Evolutionary conservation across 441 rosid genomes (phyloP).

Genomic region (Populus hybrid): DNA sequence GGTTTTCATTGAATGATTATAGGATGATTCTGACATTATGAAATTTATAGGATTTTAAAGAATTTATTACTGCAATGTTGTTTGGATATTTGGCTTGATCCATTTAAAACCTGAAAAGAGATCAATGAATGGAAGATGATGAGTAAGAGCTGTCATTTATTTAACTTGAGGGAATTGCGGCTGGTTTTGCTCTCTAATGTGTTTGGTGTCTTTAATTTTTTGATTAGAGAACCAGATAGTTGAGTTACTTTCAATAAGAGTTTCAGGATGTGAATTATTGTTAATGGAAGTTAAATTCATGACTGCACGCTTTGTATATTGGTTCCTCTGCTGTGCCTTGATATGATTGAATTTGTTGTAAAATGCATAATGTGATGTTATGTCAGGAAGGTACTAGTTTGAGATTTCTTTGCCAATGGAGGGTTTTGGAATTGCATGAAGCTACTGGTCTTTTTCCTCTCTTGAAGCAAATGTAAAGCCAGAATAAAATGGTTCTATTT

Average conservation of each 20-base stretch:
- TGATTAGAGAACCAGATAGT: not conserved
- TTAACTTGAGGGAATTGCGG: not conserved
- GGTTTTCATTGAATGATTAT: not conserved
- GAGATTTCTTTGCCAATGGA: slow-evolving; percentile 13
- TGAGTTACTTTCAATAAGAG: not conserved
- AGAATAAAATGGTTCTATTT: not conserved
- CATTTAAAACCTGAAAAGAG: not conserved
- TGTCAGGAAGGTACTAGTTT: not conserved
- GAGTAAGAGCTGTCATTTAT: slow-evolving; percentile 6
- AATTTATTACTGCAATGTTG: slow-evolving; percentile 1
- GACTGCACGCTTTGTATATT: not conserved
- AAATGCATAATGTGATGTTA: not conserved
- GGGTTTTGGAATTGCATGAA: not conserved
- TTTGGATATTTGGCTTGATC: slow-evolving; percentile 8
- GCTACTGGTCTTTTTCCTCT: not conserved
- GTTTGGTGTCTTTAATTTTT: not conserved
- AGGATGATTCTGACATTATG: not conserved
- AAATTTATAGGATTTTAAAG: not conserved
- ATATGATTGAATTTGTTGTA: slow-evolving; percentile 3
- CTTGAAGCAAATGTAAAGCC: not conserved
- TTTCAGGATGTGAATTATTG: not conserved
- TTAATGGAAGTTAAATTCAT: not conserved
- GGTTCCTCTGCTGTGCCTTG: slow-evolving; percentile 4
- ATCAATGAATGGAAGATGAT: slow-evolving; percentile 1
- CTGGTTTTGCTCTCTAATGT: not conserved